Evolutionary conservation across 805 yeast genomes (phyloP).

Genomic region (Lachancea fermentati): DNA sequence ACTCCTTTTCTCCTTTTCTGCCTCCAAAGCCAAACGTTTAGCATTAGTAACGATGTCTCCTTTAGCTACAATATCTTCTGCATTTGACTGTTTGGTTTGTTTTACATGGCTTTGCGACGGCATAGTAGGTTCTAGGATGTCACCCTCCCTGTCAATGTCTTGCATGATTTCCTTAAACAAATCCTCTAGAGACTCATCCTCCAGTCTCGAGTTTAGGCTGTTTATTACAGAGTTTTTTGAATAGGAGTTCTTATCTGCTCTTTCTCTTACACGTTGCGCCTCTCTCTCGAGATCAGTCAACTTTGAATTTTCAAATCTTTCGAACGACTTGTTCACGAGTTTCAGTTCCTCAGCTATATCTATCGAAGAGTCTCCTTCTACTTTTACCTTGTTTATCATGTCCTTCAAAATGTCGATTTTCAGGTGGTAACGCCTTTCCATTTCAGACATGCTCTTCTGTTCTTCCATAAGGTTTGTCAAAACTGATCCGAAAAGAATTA

Average conservation of each 20-base stretch:
- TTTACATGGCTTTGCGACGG: not conserved
- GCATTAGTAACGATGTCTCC: conserved; percentile 21
- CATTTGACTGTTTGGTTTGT: not conserved
- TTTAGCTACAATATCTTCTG: not conserved
- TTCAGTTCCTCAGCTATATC: conserved; percentile 39
- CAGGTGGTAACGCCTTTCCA: conserved; percentile 35
- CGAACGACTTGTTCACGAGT: conserved; percentile 33
- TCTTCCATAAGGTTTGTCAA: conserved; percentile 41
- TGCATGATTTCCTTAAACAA: conserved; percentile 27
- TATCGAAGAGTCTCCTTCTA: conserved; percentile 35
- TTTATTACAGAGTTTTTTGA: conserved; percentile 22
- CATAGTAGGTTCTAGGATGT: too few species aligned
- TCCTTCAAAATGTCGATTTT: conserved; percentile 36
- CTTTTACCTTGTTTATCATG: conserved; percentile 34
- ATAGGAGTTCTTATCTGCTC: conserved; percentile 3
- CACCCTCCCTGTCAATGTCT: conserved; percentile 15
- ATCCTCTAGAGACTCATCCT: conserved; percentile 27
- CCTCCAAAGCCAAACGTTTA: conserved; percentile 13
- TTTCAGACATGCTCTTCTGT: conserved; percentile 36
- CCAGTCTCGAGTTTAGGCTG: conserved; percentile 22
- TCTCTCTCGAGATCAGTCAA: conserved; percentile 17
- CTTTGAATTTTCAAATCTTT: conserved; percentile 14
- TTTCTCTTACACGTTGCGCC: conserved; percentile 9
- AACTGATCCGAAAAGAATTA: conserved; percentile 43
- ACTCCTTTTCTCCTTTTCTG: conserved; percentile 24